Percentiles rank a stretch among this genome's conserved stretches.
Conservation (phyloP, 331 rosid species). For the Prunus yedoensis region DNA sequence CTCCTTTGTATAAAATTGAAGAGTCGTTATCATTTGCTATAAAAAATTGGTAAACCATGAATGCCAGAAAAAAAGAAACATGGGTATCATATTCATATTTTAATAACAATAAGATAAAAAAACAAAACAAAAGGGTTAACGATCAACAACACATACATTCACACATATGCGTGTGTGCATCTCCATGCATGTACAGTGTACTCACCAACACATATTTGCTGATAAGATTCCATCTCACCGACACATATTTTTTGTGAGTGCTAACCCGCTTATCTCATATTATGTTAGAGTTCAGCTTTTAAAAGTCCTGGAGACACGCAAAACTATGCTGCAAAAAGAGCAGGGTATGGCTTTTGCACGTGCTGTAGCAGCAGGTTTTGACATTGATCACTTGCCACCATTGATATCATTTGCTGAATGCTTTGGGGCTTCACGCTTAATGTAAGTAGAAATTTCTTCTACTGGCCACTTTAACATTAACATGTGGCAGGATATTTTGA, state of each 20-base stretch:
- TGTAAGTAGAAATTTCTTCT: slow-evolving; percentile 47
- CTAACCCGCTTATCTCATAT: slow-evolving; percentile 24
- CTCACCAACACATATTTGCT: not conserved
- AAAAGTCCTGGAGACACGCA: slow-evolving; percentile 94
- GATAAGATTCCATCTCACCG: not conserved
- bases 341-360: slow-evolving; percentile 99
- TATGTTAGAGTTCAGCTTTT: slow-evolving; percentile 77
- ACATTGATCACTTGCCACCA: slow-evolving; percentile 62
- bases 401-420: slow-evolving; percentile 82
- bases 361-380: slow-evolving; percentile 99
- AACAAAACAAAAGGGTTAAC: not conserved
- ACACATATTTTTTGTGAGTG: not conserved
- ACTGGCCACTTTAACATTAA: slow-evolving; percentile 16
- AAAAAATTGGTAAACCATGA: no score
- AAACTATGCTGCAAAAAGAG: slow-evolving; percentile 86
- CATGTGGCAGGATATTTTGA: slow-evolving; percentile 10
- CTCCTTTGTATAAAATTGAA: not conserved
- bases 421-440: slow-evolving; percentile 93
- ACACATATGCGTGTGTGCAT: not conserved
- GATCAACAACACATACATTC: not conserved
- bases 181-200: not conserved
- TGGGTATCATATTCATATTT: not conserved
- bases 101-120: not conserved
- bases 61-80: not conserved
- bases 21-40: not conserved